phyloP scores from a whole-genome alignment of 23 red algal genomes.

The Gracilaria gracilis region DNA sequence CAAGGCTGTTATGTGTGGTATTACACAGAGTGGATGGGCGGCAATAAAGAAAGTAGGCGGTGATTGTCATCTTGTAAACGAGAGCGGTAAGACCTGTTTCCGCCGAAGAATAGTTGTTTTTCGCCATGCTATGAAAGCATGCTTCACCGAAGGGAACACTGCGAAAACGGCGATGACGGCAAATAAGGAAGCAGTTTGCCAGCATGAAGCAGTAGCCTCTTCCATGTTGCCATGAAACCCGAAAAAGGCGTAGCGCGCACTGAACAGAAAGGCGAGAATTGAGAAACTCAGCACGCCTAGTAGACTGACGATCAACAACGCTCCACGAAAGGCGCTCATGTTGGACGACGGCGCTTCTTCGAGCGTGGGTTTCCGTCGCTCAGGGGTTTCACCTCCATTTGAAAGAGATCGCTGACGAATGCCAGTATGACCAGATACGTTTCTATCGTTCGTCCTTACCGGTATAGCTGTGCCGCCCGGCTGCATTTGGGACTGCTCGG shows the following conservation, averaged over 20 bases:
- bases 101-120: slow-evolving; percentile 19
- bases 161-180: slow-evolving; percentile 35
- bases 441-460: neutral
- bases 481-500: slow-evolving; percentile 24
- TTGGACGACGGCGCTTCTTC: slow-evolving; percentile 27
- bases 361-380: neutral
- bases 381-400: neutral
- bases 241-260: slow-evolving; percentile 59
- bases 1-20: neutral
- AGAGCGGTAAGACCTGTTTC: slow-evolving; percentile 43
- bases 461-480: neutral
- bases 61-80: slow-evolving; percentile 25
- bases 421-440: neutral
- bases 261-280: slow-evolving; percentile 38
- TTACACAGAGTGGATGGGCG: neutral
- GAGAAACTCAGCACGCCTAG: slow-evolving; percentile 56
- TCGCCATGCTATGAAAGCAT: slow-evolving; percentile 14
- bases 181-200: slow-evolving; percentile 64
- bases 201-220: slow-evolving; percentile 57
- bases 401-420: slow-evolving; percentile 23
- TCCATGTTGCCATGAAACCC: slow-evolving; percentile 73
- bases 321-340: slow-evolving; percentile 32
- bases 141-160: slow-evolving; percentile 41
- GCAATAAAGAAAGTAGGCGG: neutral
- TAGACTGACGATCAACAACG: slow-evolving; percentile 39